Percentiles rank a stretch among this genome's conserved stretches.
phyloP scores from a whole-genome alignment of 805 yeast species.

The Candida yuanshanica region DNA sequence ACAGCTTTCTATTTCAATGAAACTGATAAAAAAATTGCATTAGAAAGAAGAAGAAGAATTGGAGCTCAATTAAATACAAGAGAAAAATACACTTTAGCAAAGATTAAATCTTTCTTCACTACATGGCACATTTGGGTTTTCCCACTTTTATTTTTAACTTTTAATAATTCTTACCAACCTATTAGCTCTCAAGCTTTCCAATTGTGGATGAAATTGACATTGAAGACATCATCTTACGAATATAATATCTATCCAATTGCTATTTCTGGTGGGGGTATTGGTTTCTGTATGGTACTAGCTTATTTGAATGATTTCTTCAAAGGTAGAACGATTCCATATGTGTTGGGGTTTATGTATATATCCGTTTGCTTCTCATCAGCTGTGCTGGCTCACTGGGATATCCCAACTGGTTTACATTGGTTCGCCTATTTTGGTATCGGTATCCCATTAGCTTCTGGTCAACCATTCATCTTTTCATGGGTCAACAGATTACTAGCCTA shows the following conservation, averaged over 20 bases:
- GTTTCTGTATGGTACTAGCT: slow-evolving; percentile 29
- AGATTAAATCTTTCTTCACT: slow-evolving; percentile 35
- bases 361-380: slow-evolving; percentile 37
- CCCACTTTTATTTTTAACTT: slow-evolving; percentile 25
- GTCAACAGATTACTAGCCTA: slow-evolving; percentile 38
- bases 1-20: slow-evolving; percentile 37
- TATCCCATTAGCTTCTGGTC: slow-evolving; percentile 45
- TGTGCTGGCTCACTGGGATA: slow-evolving; percentile 40
- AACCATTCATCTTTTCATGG: slow-evolving; percentile 54
- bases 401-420: slow-evolving; percentile 45
- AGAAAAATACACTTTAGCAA: slow-evolving; percentile 34
- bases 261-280: slow-evolving; percentile 34
- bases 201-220: slow-evolving; percentile 38
- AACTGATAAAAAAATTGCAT: slow-evolving; percentile 38
- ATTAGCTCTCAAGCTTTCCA: slow-evolving; percentile 37
- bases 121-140: slow-evolving; percentile 46
- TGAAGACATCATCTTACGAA: slow-evolving; percentile 26
- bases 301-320: slow-evolving; percentile 33
- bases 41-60: slow-evolving; percentile 38
- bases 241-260: slow-evolving; percentile 39
- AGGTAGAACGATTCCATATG: slow-evolving; percentile 31
- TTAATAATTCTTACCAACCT: slow-evolving; percentile 20
- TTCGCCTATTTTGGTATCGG: slow-evolving; percentile 44
- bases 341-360: slow-evolving; percentile 33
- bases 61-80: slow-evolving; percentile 38